phyloP scores from a whole-genome alignment of 2,329 filamentous ascomycete genomes.

The Gremmenia infestans region DNA sequence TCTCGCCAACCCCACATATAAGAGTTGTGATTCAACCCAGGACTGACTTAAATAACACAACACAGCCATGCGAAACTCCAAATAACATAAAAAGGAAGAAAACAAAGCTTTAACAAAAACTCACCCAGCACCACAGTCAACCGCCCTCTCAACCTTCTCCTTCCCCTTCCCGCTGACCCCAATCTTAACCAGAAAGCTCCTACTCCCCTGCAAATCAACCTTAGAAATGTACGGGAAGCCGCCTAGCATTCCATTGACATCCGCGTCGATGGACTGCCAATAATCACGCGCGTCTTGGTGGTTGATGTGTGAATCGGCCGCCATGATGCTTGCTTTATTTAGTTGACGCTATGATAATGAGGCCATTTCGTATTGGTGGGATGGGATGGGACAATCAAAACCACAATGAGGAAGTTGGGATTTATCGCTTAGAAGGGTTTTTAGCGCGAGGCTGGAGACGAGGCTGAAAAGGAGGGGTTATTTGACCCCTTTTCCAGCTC shows the following conservation, averaged over 20 bases:
- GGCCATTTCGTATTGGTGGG: neutral
- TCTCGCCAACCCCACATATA: no score
- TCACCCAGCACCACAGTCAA: constrained; percentile 38
- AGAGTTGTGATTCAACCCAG: no score
- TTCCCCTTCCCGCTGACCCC: constrained; percentile 35
- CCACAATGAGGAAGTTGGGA: neutral
- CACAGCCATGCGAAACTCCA: neutral
- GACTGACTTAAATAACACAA: neutral
- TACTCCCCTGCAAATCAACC: constrained; percentile 66
- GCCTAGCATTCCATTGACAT: constrained; percentile 74
- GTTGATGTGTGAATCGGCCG: constrained; percentile 27
- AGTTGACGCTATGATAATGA: neutral
- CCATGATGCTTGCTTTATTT: neutral
- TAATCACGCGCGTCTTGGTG: constrained; percentile 34
- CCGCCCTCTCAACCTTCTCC: constrained; percentile 32
- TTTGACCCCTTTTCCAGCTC: neutral
- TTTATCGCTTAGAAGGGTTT: neutral
- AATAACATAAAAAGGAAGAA: neutral
- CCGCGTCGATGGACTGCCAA: constrained; percentile 47
- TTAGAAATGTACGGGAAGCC: constrained; percentile 64
- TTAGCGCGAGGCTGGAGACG: neutral
- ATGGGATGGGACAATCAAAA: neutral
- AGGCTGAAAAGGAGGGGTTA: neutral
- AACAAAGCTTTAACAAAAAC: constrained; percentile 4
- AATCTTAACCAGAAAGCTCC: constrained; percentile 64